Evolutionary conservation across 2,329 filamentous ascomycete species (phyloP).

Genomic region (Colletotrichum sp.): DNA sequence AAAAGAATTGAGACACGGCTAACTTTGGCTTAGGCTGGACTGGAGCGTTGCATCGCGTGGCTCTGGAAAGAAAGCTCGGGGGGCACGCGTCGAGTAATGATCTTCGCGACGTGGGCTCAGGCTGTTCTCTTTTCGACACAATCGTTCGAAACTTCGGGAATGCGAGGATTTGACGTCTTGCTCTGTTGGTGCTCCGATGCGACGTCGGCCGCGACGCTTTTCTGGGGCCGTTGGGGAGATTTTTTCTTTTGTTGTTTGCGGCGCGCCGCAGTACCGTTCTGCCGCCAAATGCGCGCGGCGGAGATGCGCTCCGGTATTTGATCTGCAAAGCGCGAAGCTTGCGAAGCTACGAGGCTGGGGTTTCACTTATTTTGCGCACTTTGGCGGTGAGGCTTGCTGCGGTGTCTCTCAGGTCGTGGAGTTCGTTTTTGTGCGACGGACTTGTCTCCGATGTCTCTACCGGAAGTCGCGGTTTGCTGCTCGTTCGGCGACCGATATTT

Average conservation of each 20-base stretch:
- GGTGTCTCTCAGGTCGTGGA: background rate
- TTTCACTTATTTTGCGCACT: background rate
- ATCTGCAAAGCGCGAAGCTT: background rate
- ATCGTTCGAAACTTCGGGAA: background rate
- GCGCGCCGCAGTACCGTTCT: background rate
- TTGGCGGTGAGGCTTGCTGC: background rate
- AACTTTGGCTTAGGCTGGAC: background rate
- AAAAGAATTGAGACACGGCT: background rate
- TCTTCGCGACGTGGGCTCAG: background rate
- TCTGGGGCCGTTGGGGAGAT: background rate
- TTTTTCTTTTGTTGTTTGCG: background rate
- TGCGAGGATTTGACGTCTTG: background rate
- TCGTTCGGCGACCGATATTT: background rate
- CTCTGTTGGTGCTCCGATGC: background rate
- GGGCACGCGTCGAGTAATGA: constrained; percentile 1
- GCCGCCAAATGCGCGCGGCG: background rate
- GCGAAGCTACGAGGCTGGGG: background rate
- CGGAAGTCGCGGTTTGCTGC: background rate
- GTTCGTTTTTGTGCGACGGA: background rate
- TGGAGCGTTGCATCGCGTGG: constrained; percentile 8
- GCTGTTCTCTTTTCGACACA: background rate
- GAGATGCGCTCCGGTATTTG: background rate
- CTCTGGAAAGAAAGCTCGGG: background rate
- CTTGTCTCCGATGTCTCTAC: background rate
- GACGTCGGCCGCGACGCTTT: background rate